These are phyloP conservation scores for Leptographium lundbergii DNA, from an alignment of 2,329 filamentous ascomycete species.

Conservation along the genomic window DNA sequence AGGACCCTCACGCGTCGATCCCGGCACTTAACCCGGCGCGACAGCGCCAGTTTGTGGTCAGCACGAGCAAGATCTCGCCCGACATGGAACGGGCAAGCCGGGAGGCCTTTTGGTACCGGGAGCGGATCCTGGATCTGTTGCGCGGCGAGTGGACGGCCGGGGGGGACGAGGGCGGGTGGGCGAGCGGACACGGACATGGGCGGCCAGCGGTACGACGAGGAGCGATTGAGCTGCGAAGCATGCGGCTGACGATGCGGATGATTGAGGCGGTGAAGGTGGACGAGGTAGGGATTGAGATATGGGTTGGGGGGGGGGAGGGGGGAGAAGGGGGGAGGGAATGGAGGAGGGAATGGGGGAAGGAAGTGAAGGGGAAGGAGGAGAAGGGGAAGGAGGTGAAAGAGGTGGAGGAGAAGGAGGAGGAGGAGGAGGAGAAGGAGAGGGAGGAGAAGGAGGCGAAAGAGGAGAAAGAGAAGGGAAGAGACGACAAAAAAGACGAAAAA, in stretches of 20 bases:
- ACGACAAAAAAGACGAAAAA: constrained; percentile 7
- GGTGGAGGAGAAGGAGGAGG: too few relatives aligned
- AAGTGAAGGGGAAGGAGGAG: constrained; percentile 1
- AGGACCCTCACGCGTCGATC: constrained; percentile 65
- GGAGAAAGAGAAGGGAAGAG: not conserved
- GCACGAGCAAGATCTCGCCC: constrained; percentile 62
- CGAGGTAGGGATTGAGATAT: constrained; percentile 58
- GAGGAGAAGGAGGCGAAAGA: too few relatives aligned
- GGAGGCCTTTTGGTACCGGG: constrained; percentile 86
- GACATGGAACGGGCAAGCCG: constrained; percentile 66
- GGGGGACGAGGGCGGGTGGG: not conserved
- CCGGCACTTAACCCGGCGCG: constrained; percentile 68
- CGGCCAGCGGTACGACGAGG: constrained; percentile 41
- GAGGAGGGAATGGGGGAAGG: too few relatives aligned
- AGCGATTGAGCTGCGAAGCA: constrained; percentile 60
- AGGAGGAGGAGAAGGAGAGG: not conserved
- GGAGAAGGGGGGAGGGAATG: too few relatives aligned
- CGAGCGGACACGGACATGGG: constrained; percentile 20
- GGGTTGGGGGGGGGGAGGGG: constrained; percentile 22
- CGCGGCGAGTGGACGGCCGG: constrained; percentile 56
- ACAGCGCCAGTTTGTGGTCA: constrained; percentile 89
- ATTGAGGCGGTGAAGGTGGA: constrained; percentile 73
- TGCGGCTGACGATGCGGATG: constrained; percentile 65
- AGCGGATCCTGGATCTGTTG: constrained; percentile 61
- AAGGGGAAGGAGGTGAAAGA: constrained; percentile 1